Percentiles rank a stretch among this genome's conserved stretches.
Conservation (phyloP, 2,329 filamentous ascomycete genomes). For the Tricladium varicosporioides region DNA sequence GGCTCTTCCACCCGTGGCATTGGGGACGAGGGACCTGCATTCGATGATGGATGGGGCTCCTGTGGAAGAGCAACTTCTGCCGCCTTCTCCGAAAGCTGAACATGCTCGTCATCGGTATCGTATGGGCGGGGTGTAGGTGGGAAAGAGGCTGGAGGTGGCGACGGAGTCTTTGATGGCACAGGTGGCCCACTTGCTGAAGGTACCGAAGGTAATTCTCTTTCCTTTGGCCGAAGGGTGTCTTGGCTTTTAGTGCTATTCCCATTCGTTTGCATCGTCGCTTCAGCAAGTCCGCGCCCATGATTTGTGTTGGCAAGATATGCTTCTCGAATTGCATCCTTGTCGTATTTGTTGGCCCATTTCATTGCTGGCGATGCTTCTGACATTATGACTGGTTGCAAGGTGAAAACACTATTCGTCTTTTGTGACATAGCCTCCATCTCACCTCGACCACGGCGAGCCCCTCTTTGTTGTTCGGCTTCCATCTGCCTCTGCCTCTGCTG, state of each 20-base stretch:
- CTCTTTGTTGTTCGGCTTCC: conserved; percentile 49
- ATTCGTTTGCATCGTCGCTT: conserved; percentile 45
- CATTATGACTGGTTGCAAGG: conserved; percentile 78
- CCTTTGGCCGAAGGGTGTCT: conserved; percentile 23
- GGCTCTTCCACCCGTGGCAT: conserved; percentile 17
- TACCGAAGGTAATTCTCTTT: conserved; percentile 29
- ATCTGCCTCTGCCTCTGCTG: conserved; percentile 74
- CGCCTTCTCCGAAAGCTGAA: conserved; percentile 38
- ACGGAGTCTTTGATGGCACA: conserved; percentile 41
- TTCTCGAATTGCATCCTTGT: conserved; percentile 81
- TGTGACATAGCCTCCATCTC: conserved; percentile 55
- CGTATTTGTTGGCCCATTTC: conserved; percentile 96
- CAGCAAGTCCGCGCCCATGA: conserved; percentile 64
- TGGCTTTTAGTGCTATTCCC: conserved; percentile 28
- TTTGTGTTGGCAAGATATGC: conserved; percentile 77
- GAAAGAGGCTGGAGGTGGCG: conserved; percentile 19
- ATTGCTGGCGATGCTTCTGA: conserved; percentile 88
- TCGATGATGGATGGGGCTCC: conserved; percentile 22
- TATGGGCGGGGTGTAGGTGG: conserved; percentile 23
- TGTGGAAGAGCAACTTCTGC: conserved; percentile 22
- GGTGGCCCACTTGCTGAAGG: conserved; percentile 32
- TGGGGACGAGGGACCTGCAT: conserved; percentile 5
- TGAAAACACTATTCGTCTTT: conserved; percentile 89
- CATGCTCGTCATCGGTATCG: conserved; percentile 17
- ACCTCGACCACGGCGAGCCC: conserved; percentile 51